A percentile compares a stretch with the other conserved stretches of the same genome.
These are phyloP conservation scores for Vachellia collinsii DNA, from an alignment of 306 rosid genomes.

Conservation along the genomic window DNA sequence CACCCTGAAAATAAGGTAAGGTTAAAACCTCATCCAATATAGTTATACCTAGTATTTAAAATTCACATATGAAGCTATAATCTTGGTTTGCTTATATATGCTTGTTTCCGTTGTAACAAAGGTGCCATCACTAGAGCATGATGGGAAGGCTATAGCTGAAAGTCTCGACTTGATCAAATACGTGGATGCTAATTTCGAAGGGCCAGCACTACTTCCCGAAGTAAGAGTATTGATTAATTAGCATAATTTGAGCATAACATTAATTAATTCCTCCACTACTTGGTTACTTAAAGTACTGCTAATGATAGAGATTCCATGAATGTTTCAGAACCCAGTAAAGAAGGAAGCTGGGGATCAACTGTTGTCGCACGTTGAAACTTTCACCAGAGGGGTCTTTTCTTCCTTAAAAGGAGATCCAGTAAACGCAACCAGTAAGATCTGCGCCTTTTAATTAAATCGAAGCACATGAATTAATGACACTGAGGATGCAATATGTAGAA, in stretches of 20 bases:
- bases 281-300: no score
- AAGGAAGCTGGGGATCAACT: constrained; percentile 51
- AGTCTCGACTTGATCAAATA: constrained; percentile 71
- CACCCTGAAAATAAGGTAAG: constrained; percentile 58
- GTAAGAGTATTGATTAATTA: constrained; percentile 34
- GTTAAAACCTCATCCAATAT: not conserved
- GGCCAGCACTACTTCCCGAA: constrained; percentile 48
- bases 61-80: not conserved
- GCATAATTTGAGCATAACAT: not conserved
- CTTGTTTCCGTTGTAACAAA: not conserved
- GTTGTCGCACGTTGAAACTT: constrained; percentile 47
- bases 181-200: constrained; percentile 48
- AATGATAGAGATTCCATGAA: not conserved
- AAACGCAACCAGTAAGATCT: constrained; percentile 36
- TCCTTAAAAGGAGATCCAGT: constrained; percentile 44
- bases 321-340: constrained; percentile 52
- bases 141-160: constrained; percentile 62
- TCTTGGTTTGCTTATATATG: not conserved
- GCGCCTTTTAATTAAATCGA: not conserved
- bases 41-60: no score
- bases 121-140: constrained; percentile 75
- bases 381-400: constrained; percentile 27
- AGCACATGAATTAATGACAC: not conserved
- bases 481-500: not conserved
- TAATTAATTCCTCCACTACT: not conserved